Evolutionary conservation across 805 yeast genomes (phyloP).

Genomic region (Metschnikowia vanudenii): DNA sequence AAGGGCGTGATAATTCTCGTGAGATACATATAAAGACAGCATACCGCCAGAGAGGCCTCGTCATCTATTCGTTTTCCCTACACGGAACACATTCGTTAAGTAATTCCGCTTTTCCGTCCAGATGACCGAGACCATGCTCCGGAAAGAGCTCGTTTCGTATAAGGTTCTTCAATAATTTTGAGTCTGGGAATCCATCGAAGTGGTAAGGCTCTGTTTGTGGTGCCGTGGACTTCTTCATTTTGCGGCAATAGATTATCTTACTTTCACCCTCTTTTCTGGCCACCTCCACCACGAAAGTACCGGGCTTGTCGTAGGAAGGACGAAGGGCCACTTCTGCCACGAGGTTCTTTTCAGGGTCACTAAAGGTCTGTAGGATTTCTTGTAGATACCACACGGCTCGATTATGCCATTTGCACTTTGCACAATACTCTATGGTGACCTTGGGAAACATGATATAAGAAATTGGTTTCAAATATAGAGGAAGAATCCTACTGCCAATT

Average conservation of each 20-base stretch:
- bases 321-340: constrained; percentile 39
- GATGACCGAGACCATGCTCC: constrained; percentile 56
- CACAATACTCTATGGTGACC: constrained; percentile 71
- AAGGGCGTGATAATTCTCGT: too few species aligned
- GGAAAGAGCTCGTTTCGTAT: constrained; percentile 63
- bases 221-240: constrained; percentile 39
- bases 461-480: not conserved
- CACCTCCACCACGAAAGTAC: constrained; percentile 20
- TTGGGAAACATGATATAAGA: constrained; percentile 43
- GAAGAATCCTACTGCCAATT: too few species aligned
- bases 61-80: constrained; percentile 9
- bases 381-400: constrained; percentile 87
- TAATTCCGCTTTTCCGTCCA: constrained; percentile 39
- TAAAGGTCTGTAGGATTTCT: constrained; percentile 82
- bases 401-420: constrained; percentile 83
- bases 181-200: constrained; percentile 82
- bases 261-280: constrained; percentile 6
- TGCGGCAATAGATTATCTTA: constrained; percentile 52
- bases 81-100: constrained; percentile 17
- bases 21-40: not conserved
- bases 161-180: constrained; percentile 69
- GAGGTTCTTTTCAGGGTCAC: constrained; percentile 34
- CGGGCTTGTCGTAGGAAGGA: constrained; percentile 26
- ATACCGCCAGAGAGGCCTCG: too few species aligned
- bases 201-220: constrained; percentile 30